Conservation (phyloP, 2,329 filamentous ascomycete species). For the Emergomyces africanus region DNA sequence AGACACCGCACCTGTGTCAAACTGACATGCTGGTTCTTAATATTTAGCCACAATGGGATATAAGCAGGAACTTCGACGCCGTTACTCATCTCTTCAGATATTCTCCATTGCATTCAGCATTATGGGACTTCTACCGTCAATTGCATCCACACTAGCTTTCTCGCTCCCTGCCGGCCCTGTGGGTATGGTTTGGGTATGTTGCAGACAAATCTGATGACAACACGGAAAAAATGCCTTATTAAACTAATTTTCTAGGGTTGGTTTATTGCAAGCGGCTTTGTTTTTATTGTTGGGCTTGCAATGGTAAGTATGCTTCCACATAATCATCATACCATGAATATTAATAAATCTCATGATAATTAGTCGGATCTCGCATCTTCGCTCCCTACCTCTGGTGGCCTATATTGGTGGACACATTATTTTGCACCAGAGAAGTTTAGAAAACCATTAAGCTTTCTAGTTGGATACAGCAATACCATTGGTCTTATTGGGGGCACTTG, state of each 20-base stretch:
- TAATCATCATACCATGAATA: not conserved
- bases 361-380: conserved; percentile 39
- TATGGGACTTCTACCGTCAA: conserved; percentile 50
- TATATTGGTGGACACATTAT: conserved; percentile 50
- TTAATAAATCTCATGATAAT: not conserved
- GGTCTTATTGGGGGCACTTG: conserved; percentile 49
- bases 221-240: conserved; percentile 5
- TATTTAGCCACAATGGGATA: conserved; percentile 30
- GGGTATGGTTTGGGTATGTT: conserved; percentile 46
- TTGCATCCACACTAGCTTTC: conserved; percentile 46
- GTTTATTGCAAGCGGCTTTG: conserved; percentile 45
- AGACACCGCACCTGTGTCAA: not conserved
- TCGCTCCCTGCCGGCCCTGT: conserved; percentile 47
- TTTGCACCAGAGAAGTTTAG: conserved; percentile 42
- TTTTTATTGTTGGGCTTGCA: conserved; percentile 47
- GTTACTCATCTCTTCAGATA: conserved; percentile 50
- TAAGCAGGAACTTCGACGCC: conserved; percentile 49
- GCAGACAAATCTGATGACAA: not conserved
- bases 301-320: conserved; percentile 34
- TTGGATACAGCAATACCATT: conserved; percentile 50
- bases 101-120: conserved; percentile 49
- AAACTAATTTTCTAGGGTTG: conserved; percentile 29
- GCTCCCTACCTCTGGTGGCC: conserved; percentile 47
- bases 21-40: not conserved
- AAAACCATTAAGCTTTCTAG: conserved; percentile 47